phyloP scores from a whole-genome alignment of 176 grass and related monocot species.

The Metroxylon sagu region DNA sequence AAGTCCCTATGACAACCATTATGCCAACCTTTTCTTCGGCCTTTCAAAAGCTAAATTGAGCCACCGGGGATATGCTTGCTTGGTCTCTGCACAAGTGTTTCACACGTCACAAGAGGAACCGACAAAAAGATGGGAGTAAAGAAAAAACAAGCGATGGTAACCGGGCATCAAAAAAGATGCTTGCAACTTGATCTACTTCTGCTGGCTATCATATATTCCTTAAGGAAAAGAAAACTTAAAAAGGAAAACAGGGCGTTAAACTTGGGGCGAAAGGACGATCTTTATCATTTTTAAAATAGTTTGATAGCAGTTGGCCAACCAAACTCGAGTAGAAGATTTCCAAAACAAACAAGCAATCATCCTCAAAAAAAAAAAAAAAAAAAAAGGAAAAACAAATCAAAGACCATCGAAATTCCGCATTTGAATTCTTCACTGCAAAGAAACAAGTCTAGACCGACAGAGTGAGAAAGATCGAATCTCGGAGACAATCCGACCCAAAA shows the following conservation, averaged over 20 bases:
- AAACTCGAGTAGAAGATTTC: slow-evolving; percentile 3
- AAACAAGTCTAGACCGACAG: too few relatives aligned
- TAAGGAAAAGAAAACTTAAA: not conserved
- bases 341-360: slow-evolving; percentile 4
- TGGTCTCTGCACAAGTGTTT: not conserved
- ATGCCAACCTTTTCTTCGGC: not conserved
- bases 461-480: too few relatives aligned
- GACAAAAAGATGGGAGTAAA: not conserved
- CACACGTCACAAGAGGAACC: not conserved
- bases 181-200: not conserved
- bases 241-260: not conserved
- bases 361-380: not conserved
- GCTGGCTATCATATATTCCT: not conserved
- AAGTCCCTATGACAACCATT: slow-evolving; percentile 13
- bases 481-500: too few relatives aligned
- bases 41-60: not conserved
- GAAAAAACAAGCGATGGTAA: not conserved
- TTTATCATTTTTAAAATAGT: not conserved
- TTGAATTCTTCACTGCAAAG: too few relatives aligned
- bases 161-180: not conserved
- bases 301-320: not conserved
- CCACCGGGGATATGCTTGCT: too few relatives aligned
- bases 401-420: not conserved
- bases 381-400: not conserved
- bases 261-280: not conserved